Percentiles rank a stretch among this genome's conserved stretches.
phyloP scores from a whole-genome alignment of 345 rosid species.

The Sonneratia alba region DNA sequence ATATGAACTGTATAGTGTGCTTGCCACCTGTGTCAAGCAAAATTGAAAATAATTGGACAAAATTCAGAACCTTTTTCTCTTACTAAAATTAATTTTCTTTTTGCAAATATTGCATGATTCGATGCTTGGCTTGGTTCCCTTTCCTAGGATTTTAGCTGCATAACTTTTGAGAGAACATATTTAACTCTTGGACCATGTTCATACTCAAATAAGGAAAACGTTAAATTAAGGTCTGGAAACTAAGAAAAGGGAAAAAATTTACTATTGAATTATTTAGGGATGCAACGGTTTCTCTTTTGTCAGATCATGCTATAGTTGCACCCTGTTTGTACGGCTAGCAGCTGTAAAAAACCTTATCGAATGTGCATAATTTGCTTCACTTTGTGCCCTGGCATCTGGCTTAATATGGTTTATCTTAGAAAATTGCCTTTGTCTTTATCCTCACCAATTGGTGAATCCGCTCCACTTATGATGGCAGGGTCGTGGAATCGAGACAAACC shows the following conservation, averaged over 20 bases:
- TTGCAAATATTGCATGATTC: neutral
- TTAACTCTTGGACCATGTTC: neutral
- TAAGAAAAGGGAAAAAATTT: neutral
- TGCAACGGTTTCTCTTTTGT: neutral
- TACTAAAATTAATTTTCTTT: neutral
- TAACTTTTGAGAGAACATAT: neutral
- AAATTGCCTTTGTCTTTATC: neutral
- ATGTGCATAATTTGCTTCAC: neutral
- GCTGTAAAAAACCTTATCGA: neutral
- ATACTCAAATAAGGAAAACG: neutral
- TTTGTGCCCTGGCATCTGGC: neutral
- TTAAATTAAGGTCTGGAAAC: neutral
- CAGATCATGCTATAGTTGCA: neutral
- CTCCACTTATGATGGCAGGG: conserved; percentile 49
- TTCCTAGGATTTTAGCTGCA: neutral
- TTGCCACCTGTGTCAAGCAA: neutral
- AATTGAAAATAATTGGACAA: neutral
- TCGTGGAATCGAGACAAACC: conserved; percentile 97
- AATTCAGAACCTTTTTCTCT: neutral
- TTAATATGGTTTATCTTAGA: neutral
- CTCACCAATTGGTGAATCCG: neutral
- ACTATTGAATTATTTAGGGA: neutral
- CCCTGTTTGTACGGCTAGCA: neutral
- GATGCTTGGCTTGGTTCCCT: neutral
- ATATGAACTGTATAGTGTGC: neutral